These are phyloP conservation scores for Cladosporium cucumerinum DNA, from an alignment of 2,329 filamentous ascomycete species.

Conservation along the genomic window DNA sequence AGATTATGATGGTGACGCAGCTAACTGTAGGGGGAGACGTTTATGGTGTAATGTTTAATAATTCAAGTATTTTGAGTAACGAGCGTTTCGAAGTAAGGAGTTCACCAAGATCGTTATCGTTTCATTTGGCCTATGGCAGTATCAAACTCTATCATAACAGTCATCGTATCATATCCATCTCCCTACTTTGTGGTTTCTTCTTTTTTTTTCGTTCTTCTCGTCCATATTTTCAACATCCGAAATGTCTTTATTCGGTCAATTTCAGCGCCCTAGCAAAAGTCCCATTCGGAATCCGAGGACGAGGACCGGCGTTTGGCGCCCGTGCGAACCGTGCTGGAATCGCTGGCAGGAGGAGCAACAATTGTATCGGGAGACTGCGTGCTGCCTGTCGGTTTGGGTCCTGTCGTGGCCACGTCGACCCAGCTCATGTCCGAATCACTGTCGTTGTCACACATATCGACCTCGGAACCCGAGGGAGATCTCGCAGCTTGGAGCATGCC, in stretches of 20 bases:
- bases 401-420: background rate
- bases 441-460: conserved; percentile 1
- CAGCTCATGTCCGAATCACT: conserved; percentile 1
- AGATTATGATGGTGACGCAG: background rate
- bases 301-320: background rate
- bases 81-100: background rate
- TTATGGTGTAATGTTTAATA: background rate
- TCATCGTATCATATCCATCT: background rate
- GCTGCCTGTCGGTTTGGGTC: background rate
- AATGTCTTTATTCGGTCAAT: background rate
- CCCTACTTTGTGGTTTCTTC: background rate
- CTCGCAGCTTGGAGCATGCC: background rate
- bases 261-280: background rate
- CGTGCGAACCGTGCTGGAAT: background rate
- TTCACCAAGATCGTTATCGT: background rate
- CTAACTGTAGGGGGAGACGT: background rate
- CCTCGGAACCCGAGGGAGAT: background rate
- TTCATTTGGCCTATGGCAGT: background rate
- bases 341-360: background rate
- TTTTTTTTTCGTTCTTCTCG: background rate
- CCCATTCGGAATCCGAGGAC: background rate
- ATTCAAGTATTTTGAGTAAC: background rate
- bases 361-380: background rate
- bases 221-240: background rate
- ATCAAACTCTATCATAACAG: background rate